Evolutionary conservation across 1,284 basidiomycete species (phyloP), one percentile per base, ranked within the genome.

Genomic region (Sporisorium iseilematis-ciliati): DNA sequence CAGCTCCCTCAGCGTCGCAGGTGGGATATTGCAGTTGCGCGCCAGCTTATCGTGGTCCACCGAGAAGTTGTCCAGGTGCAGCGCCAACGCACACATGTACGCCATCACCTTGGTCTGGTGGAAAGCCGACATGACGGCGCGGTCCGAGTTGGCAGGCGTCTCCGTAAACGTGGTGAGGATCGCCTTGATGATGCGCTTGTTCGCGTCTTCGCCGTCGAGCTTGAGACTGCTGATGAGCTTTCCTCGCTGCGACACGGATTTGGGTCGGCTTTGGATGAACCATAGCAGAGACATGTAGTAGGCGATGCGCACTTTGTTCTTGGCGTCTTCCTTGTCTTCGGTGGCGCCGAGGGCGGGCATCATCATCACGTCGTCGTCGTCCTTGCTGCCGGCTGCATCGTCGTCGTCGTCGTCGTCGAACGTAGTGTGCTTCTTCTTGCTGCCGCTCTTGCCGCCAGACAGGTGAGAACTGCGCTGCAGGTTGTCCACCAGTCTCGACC

Each of bases 11-110:
- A 80, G 45, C 25, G 65, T 72, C 6, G 65, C 51, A 3, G 72
- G 63, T 11, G 62, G 51, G 21, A 75, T 63, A 43, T 66, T 66
- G 59, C 63, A 69, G 66, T 75, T 62, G 16, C 57, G 45, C 7
- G 72, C 72, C 55, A 75, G 43, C 57, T 57, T 63, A 31, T 75
- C 58, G 14, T 75, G 58, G 18, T 80, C 79, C 50, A 84, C 65
- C 12, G 73, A 63, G 58, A 82, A 84, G 50, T 78, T 72, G 48
- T 84, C 82, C 45, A 84, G 53, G 42, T 84, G 81, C 43, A 84
- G 67, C 0, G 69, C 75, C 2, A 84, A 60, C 18, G 81, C 83
- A 49, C 80, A 75, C 55, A 82, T 74, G 62, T 78, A 70, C 0
- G 82, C 78, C n/a, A 81, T 52, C 45, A 81, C 52, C 46, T 78